Evolutionary conservation across 2,329 filamentous ascomycete species (phyloP).

Genomic region (Diaporthe sp.): DNA sequence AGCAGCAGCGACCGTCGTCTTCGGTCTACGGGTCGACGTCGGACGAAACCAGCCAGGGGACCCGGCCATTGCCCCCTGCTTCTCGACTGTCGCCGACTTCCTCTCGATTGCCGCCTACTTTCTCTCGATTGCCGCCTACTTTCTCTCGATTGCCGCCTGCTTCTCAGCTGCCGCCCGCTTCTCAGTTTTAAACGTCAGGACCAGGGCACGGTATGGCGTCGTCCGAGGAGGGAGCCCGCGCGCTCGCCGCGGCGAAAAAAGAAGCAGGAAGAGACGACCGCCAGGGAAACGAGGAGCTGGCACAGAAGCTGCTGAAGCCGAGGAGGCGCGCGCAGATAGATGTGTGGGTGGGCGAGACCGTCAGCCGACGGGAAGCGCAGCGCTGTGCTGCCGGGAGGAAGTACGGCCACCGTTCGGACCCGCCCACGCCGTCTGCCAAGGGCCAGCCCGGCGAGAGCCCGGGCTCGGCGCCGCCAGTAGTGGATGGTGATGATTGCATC

Average conservation of each 20-base stretch:
- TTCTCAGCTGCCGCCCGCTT: not conserved
- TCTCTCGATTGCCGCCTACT: not conserved
- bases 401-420: conserved; percentile 30
- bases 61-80: not conserved
- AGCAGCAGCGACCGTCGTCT: not conserved
- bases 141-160: not conserved
- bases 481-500: not conserved
- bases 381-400: conserved; percentile 18
- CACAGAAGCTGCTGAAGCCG: conserved; percentile 30
- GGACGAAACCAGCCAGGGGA: not conserved
- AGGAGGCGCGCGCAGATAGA: conserved; percentile 33
- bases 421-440: not conserved
- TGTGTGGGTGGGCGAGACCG: conserved; percentile 36
- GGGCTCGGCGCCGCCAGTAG: not conserved
- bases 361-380: not conserved
- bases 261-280: not conserved
- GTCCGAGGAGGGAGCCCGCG: not conserved
- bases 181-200: not conserved
- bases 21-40: not conserved
- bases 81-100: not conserved
- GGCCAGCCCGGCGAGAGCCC: not conserved
- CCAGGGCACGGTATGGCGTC: not conserved
- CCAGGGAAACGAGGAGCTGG: not conserved
- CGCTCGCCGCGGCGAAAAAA: not conserved
- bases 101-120: not conserved